Evolutionary conservation across 495 filamentous ascomycete species (phyloP).

Genomic region (Polyplosphaeria fusca): DNA sequence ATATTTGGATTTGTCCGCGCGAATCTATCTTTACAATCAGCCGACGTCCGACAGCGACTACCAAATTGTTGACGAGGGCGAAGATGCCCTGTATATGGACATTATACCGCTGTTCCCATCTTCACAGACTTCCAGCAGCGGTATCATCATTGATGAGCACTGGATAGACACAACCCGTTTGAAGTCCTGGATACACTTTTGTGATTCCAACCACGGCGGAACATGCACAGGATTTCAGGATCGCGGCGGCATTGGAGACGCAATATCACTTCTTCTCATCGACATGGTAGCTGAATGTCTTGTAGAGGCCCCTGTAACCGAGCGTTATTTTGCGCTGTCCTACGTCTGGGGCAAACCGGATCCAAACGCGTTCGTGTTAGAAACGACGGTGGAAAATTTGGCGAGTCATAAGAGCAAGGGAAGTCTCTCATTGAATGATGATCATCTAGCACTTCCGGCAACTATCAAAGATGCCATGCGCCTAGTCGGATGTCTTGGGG

Average conservation of each 20-base stretch:
- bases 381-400: neutral
- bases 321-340: neutral
- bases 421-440: neutral
- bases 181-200: neutral
- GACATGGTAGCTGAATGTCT: neutral
- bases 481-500: slow-evolving; percentile 14
- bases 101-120: neutral
- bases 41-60: neutral
- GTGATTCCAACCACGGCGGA: neutral
- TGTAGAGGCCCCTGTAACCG: neutral
- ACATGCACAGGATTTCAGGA: neutral
- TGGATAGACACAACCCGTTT: neutral
- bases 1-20: neutral
- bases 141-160: neutral
- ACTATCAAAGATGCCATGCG: slow-evolving; percentile 35
- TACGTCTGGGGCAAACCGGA: neutral
- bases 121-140: neutral
- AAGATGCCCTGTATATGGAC: neutral
- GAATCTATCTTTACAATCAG: neutral
- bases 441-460: neutral
- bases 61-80: neutral
- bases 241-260: neutral
- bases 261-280: neutral
- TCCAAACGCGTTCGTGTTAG: neutral
- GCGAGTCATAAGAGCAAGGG: neutral